Conservation (phyloP, 106 monocot species). For the Platanthera zijinensis region DNA sequence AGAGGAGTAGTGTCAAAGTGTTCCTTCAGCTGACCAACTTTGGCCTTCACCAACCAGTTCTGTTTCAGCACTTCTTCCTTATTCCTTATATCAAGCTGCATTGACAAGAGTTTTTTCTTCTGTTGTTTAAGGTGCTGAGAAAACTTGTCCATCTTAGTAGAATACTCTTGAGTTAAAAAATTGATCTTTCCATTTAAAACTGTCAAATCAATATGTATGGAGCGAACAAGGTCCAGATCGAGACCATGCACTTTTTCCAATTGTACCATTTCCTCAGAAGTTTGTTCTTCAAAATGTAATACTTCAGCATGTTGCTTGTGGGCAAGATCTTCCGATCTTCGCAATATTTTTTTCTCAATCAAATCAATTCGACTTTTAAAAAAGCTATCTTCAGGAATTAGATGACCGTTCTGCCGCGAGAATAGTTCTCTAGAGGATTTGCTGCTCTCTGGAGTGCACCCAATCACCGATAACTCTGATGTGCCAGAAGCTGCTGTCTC, state of each 20-base stretch:
- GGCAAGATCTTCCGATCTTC: slow-evolving; percentile 23
- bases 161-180: slow-evolving; percentile 30
- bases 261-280: slow-evolving; percentile 24
- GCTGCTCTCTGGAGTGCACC: slow-evolving; percentile 6
- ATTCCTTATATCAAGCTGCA: slow-evolving; percentile 26
- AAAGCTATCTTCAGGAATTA: slow-evolving; percentile 20
- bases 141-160: slow-evolving; percentile 21
- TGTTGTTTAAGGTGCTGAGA: slow-evolving; percentile 35
- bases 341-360: slow-evolving; percentile 26
- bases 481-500: slow-evolving; percentile 6
- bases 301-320: slow-evolving; percentile 33
- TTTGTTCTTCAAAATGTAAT: slow-evolving; percentile 22
- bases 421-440: slow-evolving; percentile 1
- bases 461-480: slow-evolving; percentile 17
- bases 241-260: slow-evolving; percentile 16
- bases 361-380: slow-evolving; percentile 24
- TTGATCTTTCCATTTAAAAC: slow-evolving; percentile 17
- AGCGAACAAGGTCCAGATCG: slow-evolving; percentile 15
- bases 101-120: slow-evolving; percentile 18
- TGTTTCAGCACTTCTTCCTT: slow-evolving; percentile 35
- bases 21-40: slow-evolving; percentile 31
- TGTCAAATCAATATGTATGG: slow-evolving; percentile 13
- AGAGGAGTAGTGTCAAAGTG: slow-evolving; percentile 50
- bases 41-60: slow-evolving; percentile 44
- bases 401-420: slow-evolving; percentile 5